phyloP scores from a whole-genome alignment of 768 basidiomycete species.

The Butyriboletus loyo region DNA sequence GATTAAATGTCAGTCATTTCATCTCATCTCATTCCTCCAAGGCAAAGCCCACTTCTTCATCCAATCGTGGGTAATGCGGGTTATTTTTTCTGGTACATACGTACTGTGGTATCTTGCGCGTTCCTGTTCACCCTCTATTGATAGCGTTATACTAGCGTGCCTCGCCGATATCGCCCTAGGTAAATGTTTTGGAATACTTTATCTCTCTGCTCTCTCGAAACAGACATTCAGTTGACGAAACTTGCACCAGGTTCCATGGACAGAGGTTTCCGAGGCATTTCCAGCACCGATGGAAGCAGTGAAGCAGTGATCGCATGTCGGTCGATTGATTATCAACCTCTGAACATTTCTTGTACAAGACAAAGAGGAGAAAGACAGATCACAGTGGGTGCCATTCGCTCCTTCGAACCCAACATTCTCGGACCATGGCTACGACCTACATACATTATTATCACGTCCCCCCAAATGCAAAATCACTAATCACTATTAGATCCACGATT shows the following conservation, averaged over 20 bases:
- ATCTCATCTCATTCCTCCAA: background rate
- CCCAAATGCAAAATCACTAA: no score
- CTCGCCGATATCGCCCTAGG: background rate
- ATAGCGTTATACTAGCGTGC: background rate
- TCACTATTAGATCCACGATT: no score
- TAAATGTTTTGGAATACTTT: background rate
- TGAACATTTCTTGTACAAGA: background rate
- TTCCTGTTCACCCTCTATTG: no score
- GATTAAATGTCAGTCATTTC: background rate
- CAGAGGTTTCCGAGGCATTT: background rate
- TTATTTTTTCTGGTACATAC: background rate
- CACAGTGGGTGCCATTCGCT: background rate
- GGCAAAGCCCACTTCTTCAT: conserved; percentile 9
- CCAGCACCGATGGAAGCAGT: background rate
- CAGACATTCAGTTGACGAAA: background rate
- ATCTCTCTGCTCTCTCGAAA: background rate
- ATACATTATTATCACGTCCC: no score
- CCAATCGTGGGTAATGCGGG: background rate
- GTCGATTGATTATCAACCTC: background rate
- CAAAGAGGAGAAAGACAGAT: background rate
- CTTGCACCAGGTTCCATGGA: background rate
- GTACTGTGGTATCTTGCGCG: background rate
- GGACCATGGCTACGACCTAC: background rate
- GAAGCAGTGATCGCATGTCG: background rate
- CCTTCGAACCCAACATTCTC: background rate